Evolutionary conservation across 2,329 filamentous ascomycete genomes (phyloP), one percentile per base, ranked within the genome.

Genomic region (Penicillium thymicola): DNA sequence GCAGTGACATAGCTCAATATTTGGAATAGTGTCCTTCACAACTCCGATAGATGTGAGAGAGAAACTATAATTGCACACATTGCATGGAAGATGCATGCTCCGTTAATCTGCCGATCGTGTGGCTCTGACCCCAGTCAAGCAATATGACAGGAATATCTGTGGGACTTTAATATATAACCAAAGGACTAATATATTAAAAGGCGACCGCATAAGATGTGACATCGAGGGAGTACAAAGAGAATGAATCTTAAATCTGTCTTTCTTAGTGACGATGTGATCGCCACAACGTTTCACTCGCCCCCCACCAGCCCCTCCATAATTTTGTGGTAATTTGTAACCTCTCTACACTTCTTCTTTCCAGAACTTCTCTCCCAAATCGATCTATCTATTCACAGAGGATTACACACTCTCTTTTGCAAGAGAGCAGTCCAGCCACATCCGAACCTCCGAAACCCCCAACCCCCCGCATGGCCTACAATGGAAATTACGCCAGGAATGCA

Each of bases 381-480:
- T 11, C 11, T 11, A n/a, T 11, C 21, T 18, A 10, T 23, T 30
- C 41, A 5, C 28, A 8, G 3, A 13, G 16, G 25, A 25, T 9
- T 28, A 34, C 21, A 28, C 23, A 4, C 21, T 21, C 21, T 41
- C 37, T 42, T 41, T 42, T 34, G 23, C 13, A 27, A 34, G 16
- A 48, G 7, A 46, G 3, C 18, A 23, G 13, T 14, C 13, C 28
- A 34, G 18, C 43, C 28, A 28, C 2, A 25, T 30, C 41, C 14
- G 11, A 23, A 13, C 11, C n/a, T 13, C 32, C 50, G 46, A 34
- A 27, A 27, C 25, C 42, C 45, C 37, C 32, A 43, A 34, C 23
- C 32, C 25, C 45, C 45, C 37, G 48, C 27, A 78, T 78, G 75
- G 74, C 76, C 51, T 78, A 78, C 69, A 72, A 78, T 68, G 71